Base-by-base conservation (phyloP, 179 eudicot genomes). In the Silene vulgaris region DNA sequence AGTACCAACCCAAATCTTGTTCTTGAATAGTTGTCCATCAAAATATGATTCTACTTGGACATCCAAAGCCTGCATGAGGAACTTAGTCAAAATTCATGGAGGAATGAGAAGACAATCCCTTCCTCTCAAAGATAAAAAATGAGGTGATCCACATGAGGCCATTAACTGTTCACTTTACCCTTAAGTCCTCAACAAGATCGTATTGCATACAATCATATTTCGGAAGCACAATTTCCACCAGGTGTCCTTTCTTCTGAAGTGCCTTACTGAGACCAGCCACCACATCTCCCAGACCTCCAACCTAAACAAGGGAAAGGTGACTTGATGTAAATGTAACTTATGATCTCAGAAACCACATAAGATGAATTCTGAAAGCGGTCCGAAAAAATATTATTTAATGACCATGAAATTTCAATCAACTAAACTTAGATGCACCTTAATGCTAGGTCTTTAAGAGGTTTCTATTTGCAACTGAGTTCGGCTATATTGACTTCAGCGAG, bases 211-310 rank as follows among this genome's bases (percentile, higher is more conserved):
- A 92, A 77, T 95, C 99, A 82, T 92, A 95, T 79, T 95, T 95
- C 5, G 99, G 99, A 80, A 95, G 85, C 75, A 95, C 61, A 76
- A 95, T 78, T 84, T 95, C 97, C 77, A 92, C 93, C 82, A 90
- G 90, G 84, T 92, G 97, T 29, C 99, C 99, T 83, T 82, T 90
- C 89, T 86, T 88, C 86, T 92, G 97, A 74, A 95, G 90, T 59
- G 97, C 93, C 86, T 92, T 92, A 78, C 97, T 77, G 69, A 95
- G 97, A 81, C 97, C 97, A 72, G 97, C 81, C 89, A 95, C 95
- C 72, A 95, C 99, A 83, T 95, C 99, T 74, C 97, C 99, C 65
- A 95, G 85, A 76, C 99, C 99, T 81, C 99, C 99, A 79, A 95
- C 99, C 99, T 92, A 79, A 70, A 76, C 62, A 37, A 62, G 23